Evolutionary conservation across 257 asterid species (phyloP), one percentile per base, ranked within the genome.

Genomic region (Primulina huaijiensis): DNA sequence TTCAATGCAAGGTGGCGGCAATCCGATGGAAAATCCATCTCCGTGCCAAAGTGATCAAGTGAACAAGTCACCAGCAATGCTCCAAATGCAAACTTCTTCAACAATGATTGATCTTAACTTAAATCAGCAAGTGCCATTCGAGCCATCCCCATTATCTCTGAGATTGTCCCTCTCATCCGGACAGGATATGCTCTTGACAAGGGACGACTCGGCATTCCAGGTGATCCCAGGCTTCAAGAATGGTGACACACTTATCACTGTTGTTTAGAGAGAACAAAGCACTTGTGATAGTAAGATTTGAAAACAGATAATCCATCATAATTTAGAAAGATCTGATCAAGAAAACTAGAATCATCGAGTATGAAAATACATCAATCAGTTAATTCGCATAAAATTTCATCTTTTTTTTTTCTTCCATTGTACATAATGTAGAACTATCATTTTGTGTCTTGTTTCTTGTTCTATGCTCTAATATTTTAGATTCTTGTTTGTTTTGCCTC

Each of bases 101-200:
- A 16, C 79, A 70, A 43, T 60, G 68, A 38, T 77, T 21, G 90
- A 74, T 82, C 83, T 82, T 64, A 86, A 84, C 82, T 29, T 71
- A 37, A 85, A 78, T 25, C 84, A 75, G 55, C 79, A 74, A 33
- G 53, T 62, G n/a, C 61, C 74, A 11, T 4, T 64, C 10, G 96
- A 84, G 75, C 80, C 86, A 33, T 52, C 84, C 3, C 75, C 79
- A 0, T 21, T 89, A 64, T 89, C 97, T 17, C 61, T 88, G 90
- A 76, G 84, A 76, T 76, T 92, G 27, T 84, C 97, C 3, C 80
- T 92, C 43, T 85, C 94, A 20, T 80, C 81, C 2, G 89, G 82
- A 21, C 81, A 77, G 50, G 79, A 66, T 72, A 95, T 80, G 72
- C 59, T 90, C 60, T 72, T 85, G 14, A 65, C 69, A 20, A 78